Conservation (phyloP, 208 protist genomes). For the Acanthamoeba rhysodes region DNA sequence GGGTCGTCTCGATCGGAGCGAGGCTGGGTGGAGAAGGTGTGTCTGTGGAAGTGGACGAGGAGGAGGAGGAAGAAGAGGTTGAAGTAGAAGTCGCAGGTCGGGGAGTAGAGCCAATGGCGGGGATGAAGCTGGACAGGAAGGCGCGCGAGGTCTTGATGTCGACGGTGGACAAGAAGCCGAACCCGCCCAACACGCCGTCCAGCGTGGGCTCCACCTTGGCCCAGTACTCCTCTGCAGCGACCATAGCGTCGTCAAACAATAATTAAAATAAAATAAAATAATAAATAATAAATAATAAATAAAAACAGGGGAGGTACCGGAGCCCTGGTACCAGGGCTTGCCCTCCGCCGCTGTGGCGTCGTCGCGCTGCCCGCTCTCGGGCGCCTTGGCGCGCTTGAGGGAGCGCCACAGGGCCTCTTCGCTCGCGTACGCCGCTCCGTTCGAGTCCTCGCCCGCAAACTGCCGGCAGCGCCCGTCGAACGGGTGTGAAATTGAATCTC, state of each 20-base stretch:
- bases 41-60: neutral
- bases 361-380: neutral
- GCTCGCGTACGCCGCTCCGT: neutral
- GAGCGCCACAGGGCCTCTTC: slow-evolving; percentile 44
- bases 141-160: slow-evolving; percentile 56
- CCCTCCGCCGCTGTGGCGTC: neutral
- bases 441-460: slow-evolving; percentile 35
- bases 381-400: neutral
- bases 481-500: neutral
- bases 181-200: slow-evolving; percentile 64
- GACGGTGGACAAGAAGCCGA: slow-evolving; percentile 62
- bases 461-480: neutral
- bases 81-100: neutral
- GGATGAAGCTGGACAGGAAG: slow-evolving; percentile 53
- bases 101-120: neutral
- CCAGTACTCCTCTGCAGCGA: slow-evolving; percentile 59
- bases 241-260: neutral
- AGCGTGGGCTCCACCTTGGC: slow-evolving; percentile 40
- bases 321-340: slow-evolving; percentile 59
- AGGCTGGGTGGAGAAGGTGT: neutral
- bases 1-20: neutral
- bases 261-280: neutral
- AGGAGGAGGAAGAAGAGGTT: neutral
- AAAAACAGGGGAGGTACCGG: neutral
- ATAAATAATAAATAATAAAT: no score